Base-by-base conservation (phyloP, 225 moss, liverwort and hornwort genomes). In the Bryum argenteum region DNA sequence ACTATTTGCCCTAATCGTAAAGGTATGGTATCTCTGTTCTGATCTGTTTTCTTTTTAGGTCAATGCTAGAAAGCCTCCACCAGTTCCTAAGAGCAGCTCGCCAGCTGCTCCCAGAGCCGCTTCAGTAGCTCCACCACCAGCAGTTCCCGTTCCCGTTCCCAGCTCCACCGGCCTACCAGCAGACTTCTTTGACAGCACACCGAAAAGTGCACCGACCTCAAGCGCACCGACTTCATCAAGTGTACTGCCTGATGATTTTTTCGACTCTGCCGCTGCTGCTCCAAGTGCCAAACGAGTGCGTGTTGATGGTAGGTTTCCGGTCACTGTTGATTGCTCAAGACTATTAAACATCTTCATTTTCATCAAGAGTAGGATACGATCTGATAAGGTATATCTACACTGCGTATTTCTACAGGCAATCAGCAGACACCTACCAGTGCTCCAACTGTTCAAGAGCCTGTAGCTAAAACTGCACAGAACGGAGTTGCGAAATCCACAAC, bases 171-270 rank as follows among this genome's bases (percentile, higher is more conserved):
- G 53, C 8, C 70, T 87, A 65, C 84, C 87, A 50, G 73, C 87
- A 57, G 87, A 87, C 61, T 87, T 87, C 59, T 87, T 87, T 28
- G 83, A 87, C 60, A 71, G 33, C 7, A 6, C 28, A 28, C 28
- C 83, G 24, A 58, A 81, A 16, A 83, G 61, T 78, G 70, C 73
- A 37, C 83, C 87, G 43, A 76, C 18, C 71, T 74, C 79, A 22
- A 69, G 79, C n/a, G n/a, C n/a, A n/a, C n/a, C n/a, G n/a, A n/a
- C n/a, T n/a, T n/a, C n/a, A n/a, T n/a, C n/a, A n/a, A n/a, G n/a
- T n/a, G n/a, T n/a, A 22, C 55, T 86, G 38, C 87, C 87, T 9
- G 67, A 71, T 48, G 84, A 87, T 55, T 87, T 87, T 63, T 87
- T 87, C 58, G 84, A 87, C 65, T 65, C 81, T 20, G 69, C 84